These are phyloP conservation scores for Penicillium flavigenum DNA, from an alignment of 495 filamentous ascomycete species.

Conservation along the genomic window DNA sequence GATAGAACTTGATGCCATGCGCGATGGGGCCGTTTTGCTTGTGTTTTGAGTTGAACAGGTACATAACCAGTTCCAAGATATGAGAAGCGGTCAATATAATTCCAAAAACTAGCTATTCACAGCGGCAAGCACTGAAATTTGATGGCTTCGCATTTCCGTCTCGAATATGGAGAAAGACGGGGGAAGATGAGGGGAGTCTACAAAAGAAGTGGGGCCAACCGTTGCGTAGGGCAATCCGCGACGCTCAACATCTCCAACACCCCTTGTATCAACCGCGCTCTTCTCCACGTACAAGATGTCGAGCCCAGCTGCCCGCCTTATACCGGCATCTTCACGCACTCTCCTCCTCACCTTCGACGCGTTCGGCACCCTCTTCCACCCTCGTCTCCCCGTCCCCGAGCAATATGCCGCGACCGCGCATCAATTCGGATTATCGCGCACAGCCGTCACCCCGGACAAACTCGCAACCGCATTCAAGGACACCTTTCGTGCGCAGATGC, in stretches of 20 bases:
- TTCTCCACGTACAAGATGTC: background rate
- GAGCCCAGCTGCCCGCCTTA: background rate
- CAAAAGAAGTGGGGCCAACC: constrained; percentile 1
- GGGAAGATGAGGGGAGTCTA: background rate
- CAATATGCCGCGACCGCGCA: constrained; percentile 64
- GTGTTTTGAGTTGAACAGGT: background rate
- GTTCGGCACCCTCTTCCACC: constrained; percentile 72
- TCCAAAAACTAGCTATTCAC: background rate
- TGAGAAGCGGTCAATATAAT: background rate
- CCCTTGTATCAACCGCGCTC: background rate
- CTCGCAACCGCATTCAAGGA: constrained; percentile 40
- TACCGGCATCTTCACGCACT: constrained; percentile 28
- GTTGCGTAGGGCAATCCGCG: background rate
- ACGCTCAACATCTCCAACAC: background rate
- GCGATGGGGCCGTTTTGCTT: background rate
- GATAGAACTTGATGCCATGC: background rate
- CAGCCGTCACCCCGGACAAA: constrained; percentile 27
- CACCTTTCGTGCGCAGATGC: constrained; percentile 52
- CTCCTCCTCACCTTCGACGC: constrained; percentile 73
- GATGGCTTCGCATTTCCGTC: background rate
- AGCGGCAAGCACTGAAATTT: background rate
- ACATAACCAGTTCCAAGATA: background rate
- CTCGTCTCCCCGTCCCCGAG: constrained; percentile 54
- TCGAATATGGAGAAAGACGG: background rate
- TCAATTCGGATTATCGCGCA: constrained; percentile 51